phyloP scores from a whole-genome alignment of 345 rosid species.

The Pistacia atlantica region DNA sequence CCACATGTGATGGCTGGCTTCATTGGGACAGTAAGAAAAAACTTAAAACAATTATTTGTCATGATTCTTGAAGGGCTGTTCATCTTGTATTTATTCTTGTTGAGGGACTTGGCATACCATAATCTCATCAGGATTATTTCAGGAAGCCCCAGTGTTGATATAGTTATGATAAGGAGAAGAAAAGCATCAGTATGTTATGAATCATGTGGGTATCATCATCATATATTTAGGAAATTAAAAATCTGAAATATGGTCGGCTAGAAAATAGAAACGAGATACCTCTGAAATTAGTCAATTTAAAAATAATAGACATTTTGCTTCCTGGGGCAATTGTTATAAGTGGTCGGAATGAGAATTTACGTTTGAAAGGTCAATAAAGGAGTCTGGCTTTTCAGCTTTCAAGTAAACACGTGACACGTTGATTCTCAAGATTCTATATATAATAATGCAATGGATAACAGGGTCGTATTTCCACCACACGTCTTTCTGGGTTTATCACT shows the following conservation, averaged over 20 bases:
- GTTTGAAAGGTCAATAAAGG: neutral
- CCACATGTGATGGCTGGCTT: too few relatives aligned
- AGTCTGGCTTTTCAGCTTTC: neutral
- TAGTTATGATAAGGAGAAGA: too few relatives aligned
- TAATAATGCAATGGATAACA: neutral
- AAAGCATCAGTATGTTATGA: neutral
- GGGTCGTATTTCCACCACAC: conserved; percentile 18
- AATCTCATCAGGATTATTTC: too few relatives aligned
- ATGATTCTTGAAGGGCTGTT: too few relatives aligned
- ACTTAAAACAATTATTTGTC: too few relatives aligned
- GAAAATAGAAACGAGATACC: neutral
- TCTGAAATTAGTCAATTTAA: neutral
- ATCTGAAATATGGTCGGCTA: neutral
- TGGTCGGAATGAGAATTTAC: neutral
- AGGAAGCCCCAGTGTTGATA: too few relatives aligned
- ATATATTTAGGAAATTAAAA: neutral
- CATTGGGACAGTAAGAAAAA: too few relatives aligned
- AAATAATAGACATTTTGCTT: neutral
- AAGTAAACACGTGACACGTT: conserved; percentile 18
- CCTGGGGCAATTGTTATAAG: neutral
- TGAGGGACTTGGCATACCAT: too few relatives aligned
- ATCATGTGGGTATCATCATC: neutral
- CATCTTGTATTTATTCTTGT: too few relatives aligned
- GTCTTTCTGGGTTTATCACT: neutral
- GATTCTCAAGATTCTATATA: conserved; percentile 11